Evolutionary conservation across 164 flowering plant genomes (phyloP).

Genomic region (Paratinospora sagittata): DNA sequence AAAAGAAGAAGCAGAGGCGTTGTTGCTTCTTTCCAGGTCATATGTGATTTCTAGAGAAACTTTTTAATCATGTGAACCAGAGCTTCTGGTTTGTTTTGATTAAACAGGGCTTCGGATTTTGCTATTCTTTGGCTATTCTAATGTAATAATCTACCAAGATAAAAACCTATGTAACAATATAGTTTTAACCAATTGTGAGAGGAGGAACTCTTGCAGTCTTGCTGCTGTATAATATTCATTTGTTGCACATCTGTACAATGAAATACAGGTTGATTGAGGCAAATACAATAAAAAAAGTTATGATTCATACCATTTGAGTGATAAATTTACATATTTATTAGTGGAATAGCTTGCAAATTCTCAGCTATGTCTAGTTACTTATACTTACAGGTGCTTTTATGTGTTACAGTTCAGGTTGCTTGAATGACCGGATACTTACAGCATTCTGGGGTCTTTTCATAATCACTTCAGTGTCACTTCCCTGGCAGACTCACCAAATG

Average conservation of each 20-base stretch:
- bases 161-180: neutral
- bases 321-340: neutral
- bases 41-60: neutral
- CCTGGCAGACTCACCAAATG: too few relatives aligned
- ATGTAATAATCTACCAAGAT: neutral
- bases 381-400: too few relatives aligned
- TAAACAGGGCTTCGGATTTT: neutral
- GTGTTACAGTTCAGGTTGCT: too few relatives aligned
- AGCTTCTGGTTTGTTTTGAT: neutral
- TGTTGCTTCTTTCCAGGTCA: slow-evolving; percentile 32
- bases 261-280: neutral
- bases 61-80: neutral
- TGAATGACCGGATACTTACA: too few relatives aligned
- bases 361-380: too few relatives aligned
- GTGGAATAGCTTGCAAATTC: neutral
- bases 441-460: too few relatives aligned
- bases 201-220: neutral
- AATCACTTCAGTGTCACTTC: too few relatives aligned
- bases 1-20: slow-evolving; percentile 18
- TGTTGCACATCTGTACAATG: neutral
- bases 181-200: neutral
- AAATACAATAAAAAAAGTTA: neutral
- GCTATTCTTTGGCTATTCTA: neutral
- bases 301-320: neutral
- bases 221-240: neutral